Evolutionary conservation across 164 flowering plant species (phyloP).

Genomic region (Protea cynaroides): DNA sequence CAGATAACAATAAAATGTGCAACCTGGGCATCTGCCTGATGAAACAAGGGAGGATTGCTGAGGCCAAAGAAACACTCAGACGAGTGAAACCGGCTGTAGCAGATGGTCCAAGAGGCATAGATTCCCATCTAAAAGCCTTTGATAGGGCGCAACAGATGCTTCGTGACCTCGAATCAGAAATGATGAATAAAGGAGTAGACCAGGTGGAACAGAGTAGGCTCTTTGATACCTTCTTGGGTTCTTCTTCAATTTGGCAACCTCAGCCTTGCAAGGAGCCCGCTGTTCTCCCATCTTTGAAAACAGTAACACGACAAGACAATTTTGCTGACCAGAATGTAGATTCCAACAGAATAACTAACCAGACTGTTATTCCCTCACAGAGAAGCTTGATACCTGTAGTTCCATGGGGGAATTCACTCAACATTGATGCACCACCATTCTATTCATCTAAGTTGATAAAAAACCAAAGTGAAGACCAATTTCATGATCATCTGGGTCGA

Average conservation of each 20-base stretch:
- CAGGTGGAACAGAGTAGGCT: constrained; percentile 61
- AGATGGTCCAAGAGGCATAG: constrained; percentile 85
- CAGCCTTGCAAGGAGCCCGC: constrained; percentile 74
- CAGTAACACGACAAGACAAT: constrained; percentile 24
- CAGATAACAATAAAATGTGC: constrained; percentile 98
- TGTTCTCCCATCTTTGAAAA: constrained; percentile 3
- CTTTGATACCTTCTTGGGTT: constrained; percentile 74
- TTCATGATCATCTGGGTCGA: constrained; percentile 31
- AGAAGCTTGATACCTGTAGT: constrained; percentile 10
- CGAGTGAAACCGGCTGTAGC: constrained; percentile 69
- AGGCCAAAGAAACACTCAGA: constrained; percentile 79
- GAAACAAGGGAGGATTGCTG: constrained; percentile 83
- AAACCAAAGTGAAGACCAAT: constrained; percentile 19
- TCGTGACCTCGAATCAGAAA: constrained; percentile 70
- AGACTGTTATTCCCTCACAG: not conserved
- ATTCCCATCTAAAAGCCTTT: constrained; percentile 95
- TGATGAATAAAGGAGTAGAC: constrained; percentile 60
- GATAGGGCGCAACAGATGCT: constrained; percentile 99
- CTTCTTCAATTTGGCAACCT: constrained; percentile 95
- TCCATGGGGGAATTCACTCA: constrained; percentile 38
- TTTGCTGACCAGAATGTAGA: constrained; percentile 60
- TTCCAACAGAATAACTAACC: constrained; percentile 14
- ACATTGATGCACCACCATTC: constrained; percentile 69
- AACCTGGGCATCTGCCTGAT: constrained; percentile 93
- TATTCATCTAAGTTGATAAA: constrained; percentile 32